phyloP scores from a whole-genome alignment of 345 rosid species.

The Eucalyptus coolabah region DNA sequence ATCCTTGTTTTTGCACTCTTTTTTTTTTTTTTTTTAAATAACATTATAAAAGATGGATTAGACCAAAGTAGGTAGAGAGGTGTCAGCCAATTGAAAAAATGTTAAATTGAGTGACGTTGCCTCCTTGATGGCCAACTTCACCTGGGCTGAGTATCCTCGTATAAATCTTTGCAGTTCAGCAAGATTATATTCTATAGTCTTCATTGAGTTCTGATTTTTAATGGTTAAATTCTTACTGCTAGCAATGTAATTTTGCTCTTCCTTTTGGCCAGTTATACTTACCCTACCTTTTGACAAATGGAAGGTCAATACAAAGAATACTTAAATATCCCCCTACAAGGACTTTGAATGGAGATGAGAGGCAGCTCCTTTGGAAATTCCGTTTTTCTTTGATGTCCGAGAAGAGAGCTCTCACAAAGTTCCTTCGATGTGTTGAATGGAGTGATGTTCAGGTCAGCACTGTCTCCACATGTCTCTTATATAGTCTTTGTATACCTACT shows the following conservation, averaged over 20 bases:
- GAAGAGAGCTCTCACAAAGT: conserved; percentile 95
- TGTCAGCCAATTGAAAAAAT: neutral
- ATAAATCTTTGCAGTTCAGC: neutral
- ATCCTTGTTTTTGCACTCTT: neutral
- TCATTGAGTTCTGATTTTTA: neutral
- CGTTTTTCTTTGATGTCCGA: conserved; percentile 92
- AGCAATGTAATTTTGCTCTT: neutral
- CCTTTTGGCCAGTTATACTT: neutral
- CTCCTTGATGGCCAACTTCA: neutral
- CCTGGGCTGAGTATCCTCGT: neutral
- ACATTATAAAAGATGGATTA: neutral
- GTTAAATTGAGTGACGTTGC: neutral
- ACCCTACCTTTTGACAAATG: conserved; percentile 5
- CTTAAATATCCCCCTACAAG: conserved; percentile 90
- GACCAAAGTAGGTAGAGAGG: neutral
- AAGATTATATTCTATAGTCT: neutral
- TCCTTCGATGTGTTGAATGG: conserved; percentile 95
- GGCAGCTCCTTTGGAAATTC: conserved; percentile 95
- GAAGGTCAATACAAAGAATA: conserved; percentile 76
- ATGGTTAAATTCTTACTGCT: neutral
- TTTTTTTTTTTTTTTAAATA: neutral
- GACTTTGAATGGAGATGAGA: conserved; percentile 88
- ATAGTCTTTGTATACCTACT: neutral
- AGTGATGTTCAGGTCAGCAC: conserved; percentile 85
- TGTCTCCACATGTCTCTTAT: neutral